Conservation (phyloP, 768 basidiomycete genomes). For the Tricholoma sp. region DNA sequence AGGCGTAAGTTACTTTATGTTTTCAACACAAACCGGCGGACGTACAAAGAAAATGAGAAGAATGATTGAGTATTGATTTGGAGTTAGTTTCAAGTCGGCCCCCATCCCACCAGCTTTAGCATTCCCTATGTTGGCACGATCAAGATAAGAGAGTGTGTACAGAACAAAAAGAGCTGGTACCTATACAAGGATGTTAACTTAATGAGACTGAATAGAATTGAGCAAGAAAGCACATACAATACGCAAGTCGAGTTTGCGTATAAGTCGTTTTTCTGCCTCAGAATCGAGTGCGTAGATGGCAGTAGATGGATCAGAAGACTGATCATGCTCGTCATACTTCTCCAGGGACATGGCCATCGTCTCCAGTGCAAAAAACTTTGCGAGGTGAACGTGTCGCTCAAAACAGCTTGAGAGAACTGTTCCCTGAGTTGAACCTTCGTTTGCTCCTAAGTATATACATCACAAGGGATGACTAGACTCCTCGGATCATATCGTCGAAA, state of each 20-base stretch:
- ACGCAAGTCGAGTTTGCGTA: not conserved
- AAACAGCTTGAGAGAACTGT: too few species aligned
- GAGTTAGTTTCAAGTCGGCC: slow-evolving; percentile 6
- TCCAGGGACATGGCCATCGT: not conserved
- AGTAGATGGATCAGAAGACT: not conserved
- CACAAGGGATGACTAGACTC: too few species aligned
- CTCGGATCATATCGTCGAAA: too few species aligned
- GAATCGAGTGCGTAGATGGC: not conserved
- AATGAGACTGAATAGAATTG: not conserved
- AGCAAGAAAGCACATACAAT: not conserved
- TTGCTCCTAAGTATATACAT: too few species aligned
- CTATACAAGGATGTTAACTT: not conserved
- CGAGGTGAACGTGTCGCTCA: not conserved
- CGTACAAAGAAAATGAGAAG: slow-evolving; percentile 12
- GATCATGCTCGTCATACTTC: not conserved
- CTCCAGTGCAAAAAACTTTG: not conserved
- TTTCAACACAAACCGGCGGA: not conserved
- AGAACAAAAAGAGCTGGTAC: not conserved
- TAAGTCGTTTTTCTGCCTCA: not conserved
- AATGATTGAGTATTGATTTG: slow-evolving; percentile 11
- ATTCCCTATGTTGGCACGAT: slow-evolving; percentile 3
- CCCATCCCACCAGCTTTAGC: slow-evolving; percentile 7
- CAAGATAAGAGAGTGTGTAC: slow-evolving; percentile 1
- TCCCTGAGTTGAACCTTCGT: too few species aligned
- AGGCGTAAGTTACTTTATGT: not conserved